Conservation (phyloP, 1,284 basidiomycete genomes). For the Sporisorium graminicola region DNA sequence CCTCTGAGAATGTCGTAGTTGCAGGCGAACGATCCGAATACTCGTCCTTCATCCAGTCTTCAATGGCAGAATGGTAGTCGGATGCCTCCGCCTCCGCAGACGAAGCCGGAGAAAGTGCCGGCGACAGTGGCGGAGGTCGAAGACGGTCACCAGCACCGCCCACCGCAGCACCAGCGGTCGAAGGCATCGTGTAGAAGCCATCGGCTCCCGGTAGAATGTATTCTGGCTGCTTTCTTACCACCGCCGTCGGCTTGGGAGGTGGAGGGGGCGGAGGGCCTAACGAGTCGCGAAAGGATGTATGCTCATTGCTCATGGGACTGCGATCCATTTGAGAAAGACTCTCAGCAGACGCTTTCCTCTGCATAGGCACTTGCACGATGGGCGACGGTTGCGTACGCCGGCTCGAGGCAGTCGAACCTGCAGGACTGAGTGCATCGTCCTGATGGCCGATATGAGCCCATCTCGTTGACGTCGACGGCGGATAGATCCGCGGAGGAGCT, state of each 20-base stretch:
- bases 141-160: constrained; percentile 9
- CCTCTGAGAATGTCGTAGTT: constrained; percentile 21
- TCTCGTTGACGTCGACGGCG: constrained; percentile 45
- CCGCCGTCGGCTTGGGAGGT: constrained; percentile 36
- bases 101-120: constrained; percentile 23
- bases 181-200: constrained; percentile 52
- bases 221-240: constrained; percentile 37
- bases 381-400: constrained; percentile 26
- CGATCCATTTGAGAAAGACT: constrained; percentile 28
- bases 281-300: constrained; percentile 31
- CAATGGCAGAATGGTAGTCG: constrained; percentile 33
- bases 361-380: constrained; percentile 17
- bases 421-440: constrained; percentile 22
- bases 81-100: constrained; percentile 16
- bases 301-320: constrained; percentile 33
- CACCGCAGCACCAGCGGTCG: neutral
- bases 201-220: constrained; percentile 55
- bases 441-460: constrained; percentile 37
- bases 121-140: constrained; percentile 26
- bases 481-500: constrained; percentile 57
- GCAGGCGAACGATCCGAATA: constrained; percentile 23
- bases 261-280: constrained; percentile 42
- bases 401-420: constrained; percentile 4
- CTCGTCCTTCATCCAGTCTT: constrained; percentile 39
- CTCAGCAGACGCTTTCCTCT: constrained; percentile 33